These are phyloP conservation scores for Diutina catenulata DNA, from an alignment of 1,139 yeast genomes.

Conservation along the genomic window DNA sequence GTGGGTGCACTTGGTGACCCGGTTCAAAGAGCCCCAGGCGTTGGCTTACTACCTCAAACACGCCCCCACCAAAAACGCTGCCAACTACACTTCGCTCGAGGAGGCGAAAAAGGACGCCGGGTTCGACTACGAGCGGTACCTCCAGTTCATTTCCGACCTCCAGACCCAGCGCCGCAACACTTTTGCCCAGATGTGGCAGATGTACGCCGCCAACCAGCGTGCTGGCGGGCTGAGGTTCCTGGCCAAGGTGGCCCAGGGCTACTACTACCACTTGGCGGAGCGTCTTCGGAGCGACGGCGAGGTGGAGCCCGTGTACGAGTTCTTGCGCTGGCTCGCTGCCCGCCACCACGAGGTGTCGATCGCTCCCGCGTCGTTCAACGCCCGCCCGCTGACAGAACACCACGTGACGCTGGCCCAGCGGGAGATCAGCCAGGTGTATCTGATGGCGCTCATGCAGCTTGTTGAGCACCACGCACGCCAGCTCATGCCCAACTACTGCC, in stretches of 20 bases:
- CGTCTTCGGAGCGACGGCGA: background rate
- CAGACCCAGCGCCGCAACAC: background rate
- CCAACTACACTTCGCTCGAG: background rate
- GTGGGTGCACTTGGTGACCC: conserved; percentile 5
- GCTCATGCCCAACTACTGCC: background rate
- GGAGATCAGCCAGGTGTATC: background rate
- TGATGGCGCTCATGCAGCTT: conserved; percentile 4
- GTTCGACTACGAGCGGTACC: background rate
- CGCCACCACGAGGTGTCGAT: background rate
- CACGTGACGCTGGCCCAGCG: background rate
- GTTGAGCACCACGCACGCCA: background rate
- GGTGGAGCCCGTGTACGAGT: conserved; percentile 1
- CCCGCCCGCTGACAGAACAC: background rate
- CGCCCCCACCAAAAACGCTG: background rate
- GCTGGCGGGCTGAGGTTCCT: background rate
- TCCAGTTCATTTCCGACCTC: background rate
- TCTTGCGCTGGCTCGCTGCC: background rate
- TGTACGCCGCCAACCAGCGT: background rate
- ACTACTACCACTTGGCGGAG: background rate
- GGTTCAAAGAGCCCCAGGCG: background rate
- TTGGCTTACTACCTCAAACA: background rate
- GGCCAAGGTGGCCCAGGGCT: background rate
- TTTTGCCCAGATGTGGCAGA: background rate
- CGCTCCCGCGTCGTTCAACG: background rate
- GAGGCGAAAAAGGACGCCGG: background rate